Evolutionary conservation across 768 basidiomycete genomes (phyloP).

Genomic region (Amanita rubescens): DNA sequence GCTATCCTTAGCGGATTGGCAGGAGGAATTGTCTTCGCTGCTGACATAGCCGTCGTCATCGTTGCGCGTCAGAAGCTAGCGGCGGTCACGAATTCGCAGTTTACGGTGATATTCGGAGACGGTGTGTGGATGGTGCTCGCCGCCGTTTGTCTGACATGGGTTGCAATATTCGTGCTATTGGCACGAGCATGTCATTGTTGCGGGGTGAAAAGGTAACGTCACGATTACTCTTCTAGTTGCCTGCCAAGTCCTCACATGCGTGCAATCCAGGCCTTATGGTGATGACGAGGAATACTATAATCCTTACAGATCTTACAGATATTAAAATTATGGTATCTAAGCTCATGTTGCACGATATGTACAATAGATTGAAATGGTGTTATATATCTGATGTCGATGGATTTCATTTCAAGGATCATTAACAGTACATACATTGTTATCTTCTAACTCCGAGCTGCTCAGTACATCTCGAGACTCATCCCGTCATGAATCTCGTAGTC

Average conservation of each 20-base stretch:
- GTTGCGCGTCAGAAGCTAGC: conserved; percentile 39
- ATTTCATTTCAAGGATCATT: too few species aligned
- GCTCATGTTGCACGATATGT: background rate
- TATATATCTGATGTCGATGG: background rate
- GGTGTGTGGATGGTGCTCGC: conserved; percentile 67
- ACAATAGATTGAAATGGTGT: background rate
- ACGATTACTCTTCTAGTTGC: background rate
- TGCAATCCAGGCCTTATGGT: background rate
- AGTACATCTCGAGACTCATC: conserved; percentile 93
- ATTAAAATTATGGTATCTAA: background rate
- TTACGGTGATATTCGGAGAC: conserved; percentile 54
- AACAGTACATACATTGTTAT: background rate
- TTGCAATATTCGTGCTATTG: conserved; percentile 52
- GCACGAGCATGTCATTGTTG: conserved; percentile 62
- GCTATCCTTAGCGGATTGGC: conserved; percentile 51
- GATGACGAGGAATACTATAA: background rate
- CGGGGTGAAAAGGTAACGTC: conserved; percentile 44
- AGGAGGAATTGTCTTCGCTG: conserved; percentile 46
- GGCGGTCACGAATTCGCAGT: conserved; percentile 28
- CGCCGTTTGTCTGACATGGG: conserved; percentile 50
- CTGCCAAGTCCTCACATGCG: background rate
- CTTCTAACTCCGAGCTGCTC: conserved; percentile 7
- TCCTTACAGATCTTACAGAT: background rate
- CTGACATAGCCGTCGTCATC: conserved; percentile 56
- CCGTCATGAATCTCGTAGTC: conserved; percentile 94